Conservation (phyloP, 495 filamentous ascomycete species). For the Podospora australis region DNA sequence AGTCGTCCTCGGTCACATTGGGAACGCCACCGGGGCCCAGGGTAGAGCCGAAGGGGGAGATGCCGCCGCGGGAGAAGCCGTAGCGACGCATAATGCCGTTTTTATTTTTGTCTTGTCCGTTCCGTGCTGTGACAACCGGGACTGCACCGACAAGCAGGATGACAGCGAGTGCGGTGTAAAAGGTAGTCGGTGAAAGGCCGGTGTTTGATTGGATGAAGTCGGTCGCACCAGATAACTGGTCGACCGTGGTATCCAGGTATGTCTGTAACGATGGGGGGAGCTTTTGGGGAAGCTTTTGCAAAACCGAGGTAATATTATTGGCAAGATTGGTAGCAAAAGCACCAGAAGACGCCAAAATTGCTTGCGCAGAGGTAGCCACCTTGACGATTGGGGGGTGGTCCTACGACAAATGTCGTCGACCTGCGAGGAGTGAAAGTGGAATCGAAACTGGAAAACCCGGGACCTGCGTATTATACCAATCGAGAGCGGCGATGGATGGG, state of each 20-base stretch:
- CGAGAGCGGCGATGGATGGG: neutral
- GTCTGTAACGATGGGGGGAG: slow-evolving; percentile 39
- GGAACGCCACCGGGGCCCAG: slow-evolving; percentile 41
- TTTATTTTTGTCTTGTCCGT: slow-evolving; percentile 17
- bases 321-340: slow-evolving; percentile 37
- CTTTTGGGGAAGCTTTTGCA: slow-evolving; percentile 33
- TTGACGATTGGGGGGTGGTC: slow-evolving; percentile 39
- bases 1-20: slow-evolving; percentile 69
- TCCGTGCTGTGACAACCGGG: slow-evolving; percentile 43
- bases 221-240: slow-evolving; percentile 46
- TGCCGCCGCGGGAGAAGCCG: slow-evolving; percentile 49
- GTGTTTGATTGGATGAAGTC: slow-evolving; percentile 47
- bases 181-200: slow-evolving; percentile 38
- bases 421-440: slow-evolving; percentile 15
- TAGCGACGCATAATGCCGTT: slow-evolving; percentile 54
- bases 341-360: slow-evolving; percentile 45
- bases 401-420: slow-evolving; percentile 35
- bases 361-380: slow-evolving; percentile 50
- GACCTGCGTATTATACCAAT: neutral
- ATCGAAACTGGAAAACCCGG: neutral
- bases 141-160: slow-evolving; percentile 42
- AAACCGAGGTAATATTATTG: slow-evolving; percentile 35
- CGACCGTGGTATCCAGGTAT: slow-evolving; percentile 39
- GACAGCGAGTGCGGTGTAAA: slow-evolving; percentile 41
- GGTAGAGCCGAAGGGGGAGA: slow-evolving; percentile 52